Base-by-base conservation (phyloP, 176 grass and related monocot species). In the Bromus sterilis region DNA sequence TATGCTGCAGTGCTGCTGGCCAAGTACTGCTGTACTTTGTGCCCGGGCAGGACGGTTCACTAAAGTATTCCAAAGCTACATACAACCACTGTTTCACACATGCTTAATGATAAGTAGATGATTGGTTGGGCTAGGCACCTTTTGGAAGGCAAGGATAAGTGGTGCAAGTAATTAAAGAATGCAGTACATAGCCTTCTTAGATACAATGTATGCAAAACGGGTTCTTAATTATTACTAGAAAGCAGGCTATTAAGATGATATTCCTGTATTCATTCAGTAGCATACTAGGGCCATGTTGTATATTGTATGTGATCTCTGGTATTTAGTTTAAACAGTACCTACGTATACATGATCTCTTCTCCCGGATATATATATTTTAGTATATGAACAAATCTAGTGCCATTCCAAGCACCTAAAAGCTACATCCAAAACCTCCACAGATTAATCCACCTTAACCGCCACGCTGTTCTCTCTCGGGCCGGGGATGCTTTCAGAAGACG, bases 1-100 rank as follows among this genome's bases (percentile, higher is more conserved):
- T 81, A 62, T 55, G 62, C 87, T 81, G 82, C 71, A 76, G 71
- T 43, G 78, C 26, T 81, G 71, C 64, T 89, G 40, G 82, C 87
- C 63, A 30, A 35, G 77, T 24, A 32, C 3, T 41, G n/a, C 36
- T 11, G 69, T 70, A 30, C 87, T 84, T 80, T 69, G 9, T 69
- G 87, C 24, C 76, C 37, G 4, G 10, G 25, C 7, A 9, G 39
- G 29, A 11, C 8, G 42, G 42, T 6, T 65, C 2, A 43, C 7
- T 74, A 57, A 40, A 74, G 14, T 29, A 78, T 65, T 34, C 11
- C 32, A 36, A 67, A 21, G 21, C 34, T 5, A 39, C 10, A 34
- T 20, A 1, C 34, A 18, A 62, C 59, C 1, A 7, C 16, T 66
- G 1, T 56, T 79, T 8, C 2, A 1, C 59, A 75, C 86, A 18